Evolutionary conservation across 768 basidiomycete genomes (phyloP).

Genomic region (Suillus plorans): DNA sequence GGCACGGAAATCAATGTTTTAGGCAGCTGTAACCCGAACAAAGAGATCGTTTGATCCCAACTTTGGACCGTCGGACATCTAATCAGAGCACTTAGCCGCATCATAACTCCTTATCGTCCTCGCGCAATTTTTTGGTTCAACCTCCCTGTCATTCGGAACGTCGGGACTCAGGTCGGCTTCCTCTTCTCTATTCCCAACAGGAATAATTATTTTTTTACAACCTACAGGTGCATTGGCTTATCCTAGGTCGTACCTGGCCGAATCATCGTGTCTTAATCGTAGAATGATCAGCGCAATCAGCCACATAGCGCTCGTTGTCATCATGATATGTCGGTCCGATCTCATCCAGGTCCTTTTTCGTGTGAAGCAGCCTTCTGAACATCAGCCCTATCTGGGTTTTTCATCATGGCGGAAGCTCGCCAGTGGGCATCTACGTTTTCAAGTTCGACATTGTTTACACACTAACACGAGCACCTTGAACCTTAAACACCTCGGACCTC

Average conservation of each 20-base stretch:
- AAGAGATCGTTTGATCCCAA: constrained; percentile 6
- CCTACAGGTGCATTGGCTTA: not conserved
- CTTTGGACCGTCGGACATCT: constrained; percentile 9
- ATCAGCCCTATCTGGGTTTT: too few relatives aligned
- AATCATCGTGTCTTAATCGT: not conserved
- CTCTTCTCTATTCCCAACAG: constrained; percentile 1
- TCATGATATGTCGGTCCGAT: constrained; percentile 1
- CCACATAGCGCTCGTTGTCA: constrained; percentile 4
- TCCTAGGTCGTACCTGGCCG: not conserved
- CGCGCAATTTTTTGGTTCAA: not conserved
- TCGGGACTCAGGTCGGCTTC: not conserved
- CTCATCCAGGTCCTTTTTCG: not conserved
- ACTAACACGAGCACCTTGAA: not conserved
- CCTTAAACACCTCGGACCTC: too few relatives aligned
- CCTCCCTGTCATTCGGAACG: not conserved
- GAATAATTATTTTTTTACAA: not conserved
- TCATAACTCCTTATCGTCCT: constrained; percentile 8
- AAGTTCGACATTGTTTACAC: too few relatives aligned
- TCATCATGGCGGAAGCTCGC: too few relatives aligned
- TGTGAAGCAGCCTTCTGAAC: too few relatives aligned
- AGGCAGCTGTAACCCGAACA: constrained; percentile 19
- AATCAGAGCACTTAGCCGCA: constrained; percentile 6
- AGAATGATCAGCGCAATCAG: constrained; percentile 2
- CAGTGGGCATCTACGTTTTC: not conserved
- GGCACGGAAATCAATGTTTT: constrained; percentile 5